Evolutionary conservation across 768 basidiomycete species (phyloP), one percentile per base, ranked within the genome.

Genomic region (Mycena epipterygia): DNA sequence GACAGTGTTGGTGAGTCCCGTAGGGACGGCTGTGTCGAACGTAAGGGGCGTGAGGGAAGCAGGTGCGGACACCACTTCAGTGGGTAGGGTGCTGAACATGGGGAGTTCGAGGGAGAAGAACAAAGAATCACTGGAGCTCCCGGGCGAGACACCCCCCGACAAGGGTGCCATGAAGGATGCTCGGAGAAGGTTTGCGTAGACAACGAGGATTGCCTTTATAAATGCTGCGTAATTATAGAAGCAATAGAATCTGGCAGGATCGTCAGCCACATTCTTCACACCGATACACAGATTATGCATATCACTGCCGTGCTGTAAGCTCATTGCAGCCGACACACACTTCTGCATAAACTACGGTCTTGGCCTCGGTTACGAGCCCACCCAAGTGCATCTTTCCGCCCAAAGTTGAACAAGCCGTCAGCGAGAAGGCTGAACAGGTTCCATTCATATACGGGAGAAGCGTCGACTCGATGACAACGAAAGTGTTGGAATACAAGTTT

Each of bases 141-240:
- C 37, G 29, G 19, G 37, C 23, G 56, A 57, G 56, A 57, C 56
- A 41, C 37, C 39, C 56, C 41, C 19, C 32, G 56, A 57, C 37
- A 41, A 8, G 29, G 30, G 29, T 29, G 19, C 8, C 37, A 57
- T 41, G 56, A 57, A 41, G 37, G 56, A 57, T 39, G 56, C 12
- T 11, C 12, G 37, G 56, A 57, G 19, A 41, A 21, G 56, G 8
- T 23, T 29, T 37, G n/a, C 16, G 21, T 27, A 39, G 56, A 21
- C 9, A 57, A 57, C 17, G 14, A 29, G 56, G 56, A 57, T 57
- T 41, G 4, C 37, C 56, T 57, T 35, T 29, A 57, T 57, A 57
- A 57, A 29, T 57, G 8, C 5, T 37, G 56, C 37, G 37, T 29
- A 57, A 57, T 57, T 57, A 57, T 57, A 57, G 37, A 57, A 39